Conservation (phyloP, 2,329 filamentous ascomycete species). For the Hymenoscyphus scutula region DNA sequence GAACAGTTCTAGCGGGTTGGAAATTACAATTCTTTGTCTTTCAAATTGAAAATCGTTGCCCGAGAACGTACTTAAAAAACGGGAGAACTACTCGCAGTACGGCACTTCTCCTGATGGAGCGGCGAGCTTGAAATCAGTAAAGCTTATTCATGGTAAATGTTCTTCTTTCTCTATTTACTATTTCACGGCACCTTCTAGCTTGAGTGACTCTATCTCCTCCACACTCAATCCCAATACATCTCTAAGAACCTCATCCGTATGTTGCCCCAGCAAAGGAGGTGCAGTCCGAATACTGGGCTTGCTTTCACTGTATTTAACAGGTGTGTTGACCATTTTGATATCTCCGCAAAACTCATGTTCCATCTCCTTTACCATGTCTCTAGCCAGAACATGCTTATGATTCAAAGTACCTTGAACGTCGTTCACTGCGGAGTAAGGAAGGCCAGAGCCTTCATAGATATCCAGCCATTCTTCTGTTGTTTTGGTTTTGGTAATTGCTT, state of each 20-base stretch:
- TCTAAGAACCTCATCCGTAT: constrained; percentile 74
- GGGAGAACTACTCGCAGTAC: too few species aligned
- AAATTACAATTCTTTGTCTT: too few species aligned
- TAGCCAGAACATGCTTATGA: constrained; percentile 79
- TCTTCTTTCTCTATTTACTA: constrained; percentile 32
- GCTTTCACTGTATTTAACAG: constrained; percentile 88
- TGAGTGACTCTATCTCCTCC: constrained; percentile 60
- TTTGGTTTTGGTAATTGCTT: constrained; percentile 68
- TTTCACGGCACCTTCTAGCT: constrained; percentile 62
- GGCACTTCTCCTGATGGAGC: too few species aligned
- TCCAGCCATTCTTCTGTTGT: constrained; percentile 88
- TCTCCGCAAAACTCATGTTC: constrained; percentile 80
- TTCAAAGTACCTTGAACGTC: constrained; percentile 82
- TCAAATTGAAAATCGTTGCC: too few species aligned
- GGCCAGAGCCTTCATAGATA: constrained; percentile 81
- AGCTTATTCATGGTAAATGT: not conserved
- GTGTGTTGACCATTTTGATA: constrained; percentile 88
- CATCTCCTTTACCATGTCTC: constrained; percentile 86
- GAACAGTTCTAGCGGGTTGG: too few species aligned
- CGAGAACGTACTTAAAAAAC: too few species aligned
- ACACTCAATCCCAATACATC: constrained; percentile 60
- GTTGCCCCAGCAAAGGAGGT: constrained; percentile 83
- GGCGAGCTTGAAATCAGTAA: too few species aligned
- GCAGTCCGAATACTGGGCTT: constrained; percentile 71
- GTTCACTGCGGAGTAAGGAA: constrained; percentile 95